These are phyloP conservation scores for Hypocreales sp. DNA, from an alignment of 2,329 filamentous ascomycete genomes.

Conservation along the genomic window DNA sequence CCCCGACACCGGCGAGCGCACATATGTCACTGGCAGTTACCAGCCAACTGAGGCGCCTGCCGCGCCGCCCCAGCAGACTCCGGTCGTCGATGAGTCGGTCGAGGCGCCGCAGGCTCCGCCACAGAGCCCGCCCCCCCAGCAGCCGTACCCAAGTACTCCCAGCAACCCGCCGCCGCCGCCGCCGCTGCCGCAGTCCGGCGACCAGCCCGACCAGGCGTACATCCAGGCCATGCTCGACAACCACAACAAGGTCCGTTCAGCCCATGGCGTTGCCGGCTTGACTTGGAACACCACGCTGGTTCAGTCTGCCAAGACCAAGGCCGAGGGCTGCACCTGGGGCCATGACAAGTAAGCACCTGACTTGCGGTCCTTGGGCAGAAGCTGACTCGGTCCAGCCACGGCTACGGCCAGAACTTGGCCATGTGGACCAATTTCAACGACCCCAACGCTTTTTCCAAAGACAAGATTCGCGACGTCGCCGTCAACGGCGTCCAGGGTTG, in stretches of 20 bases:
- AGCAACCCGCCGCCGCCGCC: slow-evolving; percentile 3
- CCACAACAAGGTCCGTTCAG: slow-evolving; percentile 77
- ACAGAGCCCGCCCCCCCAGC: too few species aligned
- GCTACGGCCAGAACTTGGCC: slow-evolving; percentile 89
- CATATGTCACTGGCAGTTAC: too few species aligned
- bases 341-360: slow-evolving; percentile 74
- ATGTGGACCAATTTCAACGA: too few species aligned
- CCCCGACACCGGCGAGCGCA: slow-evolving; percentile 22
- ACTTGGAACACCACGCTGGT: slow-evolving; percentile 52
- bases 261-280: slow-evolving; percentile 56
- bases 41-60: slow-evolving; percentile 5
- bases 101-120: too few species aligned
- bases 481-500: slow-evolving; percentile 36
- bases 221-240: slow-evolving; percentile 38
- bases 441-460: slow-evolving; percentile 13
- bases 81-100: too few species aligned
- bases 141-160: not conserved
- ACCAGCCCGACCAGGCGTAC: slow-evolving; percentile 13
- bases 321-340: slow-evolving; percentile 51
- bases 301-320: slow-evolving; percentile 45
- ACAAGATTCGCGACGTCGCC: slow-evolving; percentile 7
- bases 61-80: too few species aligned
- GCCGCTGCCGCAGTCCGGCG: not conserved
- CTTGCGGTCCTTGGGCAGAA: too few species aligned
- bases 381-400: slow-evolving; percentile 23